Evolutionary conservation across 352 stramenopile species (phyloP), one percentile per base, ranked within the genome.

Genomic region (Stephanocyclus meneghinianus): DNA sequence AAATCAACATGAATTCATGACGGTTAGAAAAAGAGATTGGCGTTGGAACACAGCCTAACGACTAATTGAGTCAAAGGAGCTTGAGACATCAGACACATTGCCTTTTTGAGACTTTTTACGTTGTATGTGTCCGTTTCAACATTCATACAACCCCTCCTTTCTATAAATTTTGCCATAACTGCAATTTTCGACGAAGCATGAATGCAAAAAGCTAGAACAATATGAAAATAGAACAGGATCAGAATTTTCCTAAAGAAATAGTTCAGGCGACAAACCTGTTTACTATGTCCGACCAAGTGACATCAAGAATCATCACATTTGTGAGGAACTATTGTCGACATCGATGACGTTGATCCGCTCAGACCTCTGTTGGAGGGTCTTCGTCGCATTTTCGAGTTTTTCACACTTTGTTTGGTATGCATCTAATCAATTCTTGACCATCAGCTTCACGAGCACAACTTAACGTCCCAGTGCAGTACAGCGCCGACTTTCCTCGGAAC

Each of bases 401-500:
- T 30, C 35, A 74, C 2, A 48, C 63, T 77, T 59, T 50, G 11
- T 47, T 76, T 63, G 16, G 32, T 50, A 6, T 50, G 74, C 6
- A 85, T 71, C 32, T 71, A 3, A 55, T 56, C 18, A 78, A 44
- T 29, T 78, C 73, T 76, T 70, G 45, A 21, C 55, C 56, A 21
- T 76, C 74, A 16, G 73, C 78, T 70, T 73, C 63, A 53, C 80
- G 51, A 8, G 78, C 78, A 73, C 80, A 55, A 35, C 78, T 44
- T 45, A 73, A 82, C 4, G 78, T 71, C 7, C 87, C 89, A 90
- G 95, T 45, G 91, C 92, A 42, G 86, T 91, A 44, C 95, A 95
- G 21, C 96, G 92, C 2, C 92, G 81, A 15, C 95, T 90, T 79
- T 99, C 96, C 32, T 98, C 91, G 0, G 94, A 94, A 71, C 98